Conservation (phyloP, 2,329 filamentous ascomycete species). For the Rutstroemia sp. region DNA sequence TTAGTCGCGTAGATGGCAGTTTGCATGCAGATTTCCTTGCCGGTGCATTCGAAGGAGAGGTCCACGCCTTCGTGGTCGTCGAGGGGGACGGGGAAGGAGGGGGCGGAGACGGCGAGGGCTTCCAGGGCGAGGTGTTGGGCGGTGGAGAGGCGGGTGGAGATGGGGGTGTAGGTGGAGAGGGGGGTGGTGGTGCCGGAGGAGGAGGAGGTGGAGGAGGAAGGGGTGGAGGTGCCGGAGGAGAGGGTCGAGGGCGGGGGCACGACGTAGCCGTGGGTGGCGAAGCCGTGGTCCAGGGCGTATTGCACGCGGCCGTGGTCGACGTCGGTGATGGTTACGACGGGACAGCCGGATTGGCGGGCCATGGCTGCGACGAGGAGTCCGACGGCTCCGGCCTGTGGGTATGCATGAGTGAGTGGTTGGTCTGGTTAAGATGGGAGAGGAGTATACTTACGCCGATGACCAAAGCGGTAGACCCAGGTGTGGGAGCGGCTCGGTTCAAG, state of each 20-base stretch:
- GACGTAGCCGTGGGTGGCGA: conserved; percentile 52
- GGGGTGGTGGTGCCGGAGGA: conserved; percentile 30
- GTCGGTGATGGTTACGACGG: conserved; percentile 52
- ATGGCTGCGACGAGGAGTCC: conserved; percentile 57
- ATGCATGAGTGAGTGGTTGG: not conserved
- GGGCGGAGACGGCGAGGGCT: conserved; percentile 34
- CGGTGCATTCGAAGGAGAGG: conserved; percentile 69
- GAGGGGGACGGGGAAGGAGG: conserved; percentile 27
- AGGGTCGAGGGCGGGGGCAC: conserved; percentile 41
- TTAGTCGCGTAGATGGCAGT: conserved; percentile 65
- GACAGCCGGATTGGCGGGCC: conserved; percentile 52
- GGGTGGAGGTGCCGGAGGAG: conserved; percentile 43
- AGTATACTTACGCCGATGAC: conserved; percentile 43
- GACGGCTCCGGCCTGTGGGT: conserved; percentile 43
- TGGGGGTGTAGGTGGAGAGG: conserved; percentile 33
- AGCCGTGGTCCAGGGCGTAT: conserved; percentile 51
- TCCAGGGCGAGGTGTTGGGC: conserved; percentile 44
- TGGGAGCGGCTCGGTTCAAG: conserved; percentile 45
- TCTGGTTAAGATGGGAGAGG: not conserved
- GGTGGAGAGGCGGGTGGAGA: conserved; percentile 40
- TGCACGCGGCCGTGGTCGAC: conserved; percentile 51
- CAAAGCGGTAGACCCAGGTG: conserved; percentile 48
- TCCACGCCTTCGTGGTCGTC: conserved; percentile 51
- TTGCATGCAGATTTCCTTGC: conserved; percentile 68
- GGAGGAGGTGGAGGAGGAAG: conserved; percentile 26